Percentiles rank a stretch among this genome's conserved stretches.
phyloP scores from a whole-genome alignment of 2,329 filamentous ascomycete genomes.

The Cercospora sesami region DNA sequence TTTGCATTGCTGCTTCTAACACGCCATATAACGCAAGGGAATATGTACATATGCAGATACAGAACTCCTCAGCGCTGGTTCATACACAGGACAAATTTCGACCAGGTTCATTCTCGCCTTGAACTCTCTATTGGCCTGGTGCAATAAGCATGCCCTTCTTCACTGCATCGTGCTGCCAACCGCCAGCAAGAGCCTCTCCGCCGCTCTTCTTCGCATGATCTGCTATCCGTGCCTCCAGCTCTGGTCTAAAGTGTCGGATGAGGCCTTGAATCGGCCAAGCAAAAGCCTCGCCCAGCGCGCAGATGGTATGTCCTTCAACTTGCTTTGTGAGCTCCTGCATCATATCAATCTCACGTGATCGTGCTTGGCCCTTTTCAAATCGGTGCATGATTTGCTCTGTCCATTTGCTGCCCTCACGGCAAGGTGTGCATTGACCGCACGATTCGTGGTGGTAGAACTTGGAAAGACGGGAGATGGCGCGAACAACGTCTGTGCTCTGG shows the following conservation, averaged over 20 bases:
- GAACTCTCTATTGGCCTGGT: slow-evolving; percentile 72
- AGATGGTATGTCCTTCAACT: slow-evolving; percentile 98
- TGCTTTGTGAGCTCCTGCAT: slow-evolving; percentile 98
- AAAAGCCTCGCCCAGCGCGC: slow-evolving; percentile 94
- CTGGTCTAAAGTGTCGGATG: slow-evolving; percentile 95
- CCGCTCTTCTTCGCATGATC: slow-evolving; percentile 73
- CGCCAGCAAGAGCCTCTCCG: slow-evolving; percentile 76
- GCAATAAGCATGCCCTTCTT: slow-evolving; percentile 81
- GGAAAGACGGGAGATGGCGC: slow-evolving; percentile 86
- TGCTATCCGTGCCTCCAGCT: slow-evolving; percentile 87
- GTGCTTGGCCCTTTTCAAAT: slow-evolving; percentile 87
- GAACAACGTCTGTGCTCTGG: slow-evolving; percentile 93
- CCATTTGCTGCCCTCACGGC: slow-evolving; percentile 98
- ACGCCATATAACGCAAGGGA: slow-evolving; percentile 9
- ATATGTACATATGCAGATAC: slow-evolving; percentile 13
- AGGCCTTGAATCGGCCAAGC: slow-evolving; percentile 98
- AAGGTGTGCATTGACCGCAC: slow-evolving; percentile 98
- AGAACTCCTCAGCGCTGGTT: slow-evolving; percentile 8
- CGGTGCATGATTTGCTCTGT: slow-evolving; percentile 98
- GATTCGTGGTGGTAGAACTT: slow-evolving; percentile 99
- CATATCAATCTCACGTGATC: slow-evolving; percentile 96
- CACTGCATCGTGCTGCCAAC: slow-evolving; percentile 74
- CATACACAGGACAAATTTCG: not conserved
- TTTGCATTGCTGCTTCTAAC: slow-evolving; percentile 11
- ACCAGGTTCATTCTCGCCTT: not conserved